Base-by-base conservation (phyloP, 2,329 filamentous ascomycete species). In the Proliferodiscus dingleyae region DNA sequence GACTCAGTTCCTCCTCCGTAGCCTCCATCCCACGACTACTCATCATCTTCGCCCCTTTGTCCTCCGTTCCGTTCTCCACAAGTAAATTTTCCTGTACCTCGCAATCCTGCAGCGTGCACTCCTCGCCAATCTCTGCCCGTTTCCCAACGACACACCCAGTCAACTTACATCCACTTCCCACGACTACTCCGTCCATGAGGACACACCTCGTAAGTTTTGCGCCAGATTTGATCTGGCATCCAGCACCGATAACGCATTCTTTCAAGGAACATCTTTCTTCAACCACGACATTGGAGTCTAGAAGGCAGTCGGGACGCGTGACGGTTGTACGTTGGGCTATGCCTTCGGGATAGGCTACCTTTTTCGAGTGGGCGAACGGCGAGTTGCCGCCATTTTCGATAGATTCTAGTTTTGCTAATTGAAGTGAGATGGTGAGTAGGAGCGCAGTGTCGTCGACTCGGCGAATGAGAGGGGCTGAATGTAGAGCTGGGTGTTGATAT, bases 211-310 rank as follows among this genome's bases (percentile, higher is more conserved):
- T 83, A 36, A 98, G 69, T 54, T 90, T 87, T 23, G 86, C 89
- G n/a, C 89, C 89, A 56, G 85, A 82, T 51, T 83, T 82, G 53
- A 98, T 91, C 58, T 87, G 84, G 64, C 89, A 95, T 57, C 88
- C 89, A 4, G 87, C 81, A 2, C 93, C 93, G 32, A 98, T 80
- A 23, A 96, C 88, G 29, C 77, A 85, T 66, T 95, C 89, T 66
- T 95, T 96, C 68, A 98, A 86, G n/a, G 89, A 85, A 19, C 81
- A 84, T 64, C 91, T 91, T 58, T 91, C 87, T 61, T 91, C 87
- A 0, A 97, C 82, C 1, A 83, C 89, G 32, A 94, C 89, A 60
- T 96, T 96, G 47, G 91, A 87, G 1, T 81, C 91, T 29, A 97
- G 79, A 2, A 97, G 74, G 54, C 81, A 87, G 69, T 96, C 91